Evolutionary conservation across 2,329 filamentous ascomycete genomes (phyloP).

Genomic region (Bipolaris bicolor): DNA sequence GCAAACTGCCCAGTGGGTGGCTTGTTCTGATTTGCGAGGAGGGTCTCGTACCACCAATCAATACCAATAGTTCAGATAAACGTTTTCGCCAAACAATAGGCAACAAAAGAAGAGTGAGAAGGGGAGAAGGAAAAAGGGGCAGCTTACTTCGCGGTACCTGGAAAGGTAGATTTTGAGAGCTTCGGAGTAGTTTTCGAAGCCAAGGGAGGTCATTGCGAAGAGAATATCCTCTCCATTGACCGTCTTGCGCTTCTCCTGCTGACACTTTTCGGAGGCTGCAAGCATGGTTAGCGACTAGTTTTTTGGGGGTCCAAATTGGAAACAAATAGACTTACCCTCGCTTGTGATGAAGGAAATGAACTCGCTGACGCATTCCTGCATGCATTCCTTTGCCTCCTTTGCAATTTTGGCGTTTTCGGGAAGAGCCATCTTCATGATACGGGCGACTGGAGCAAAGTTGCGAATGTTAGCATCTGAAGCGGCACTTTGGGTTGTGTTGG

Average conservation of each 20-base stretch:
- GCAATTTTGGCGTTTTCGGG: conserved; percentile 99
- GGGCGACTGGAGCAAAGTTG: conserved; percentile 93
- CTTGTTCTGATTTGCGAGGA: conserved; percentile 73
- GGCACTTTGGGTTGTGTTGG: conserved; percentile 39
- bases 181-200: conserved; percentile 98
- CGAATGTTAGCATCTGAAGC: conserved; percentile 87
- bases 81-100: conserved; percentile 49
- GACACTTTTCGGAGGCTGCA: conserved; percentile 95
- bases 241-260: conserved; percentile 98
- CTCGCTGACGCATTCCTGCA: conserved; percentile 99
- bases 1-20: conserved; percentile 54
- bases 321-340: conserved; percentile 72
- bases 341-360: conserved; percentile 99
- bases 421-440: conserved; percentile 98
- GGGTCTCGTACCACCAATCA: conserved; percentile 69
- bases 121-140: conserved; percentile 34
- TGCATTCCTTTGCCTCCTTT: conserved; percentile 99
- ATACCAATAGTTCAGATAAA: conserved; percentile 58
- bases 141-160: conserved; percentile 94
- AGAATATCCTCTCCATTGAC: conserved; percentile 99
- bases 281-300: conserved; percentile 7
- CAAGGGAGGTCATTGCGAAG: conserved; percentile 98
- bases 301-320: neutral
- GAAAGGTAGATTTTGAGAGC: conserved; percentile 97
- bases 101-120: conserved; percentile 44